phyloP scores from a whole-genome alignment of 2,329 filamentous ascomycete species.

The Emmonsiellopsis sp. region DNA sequence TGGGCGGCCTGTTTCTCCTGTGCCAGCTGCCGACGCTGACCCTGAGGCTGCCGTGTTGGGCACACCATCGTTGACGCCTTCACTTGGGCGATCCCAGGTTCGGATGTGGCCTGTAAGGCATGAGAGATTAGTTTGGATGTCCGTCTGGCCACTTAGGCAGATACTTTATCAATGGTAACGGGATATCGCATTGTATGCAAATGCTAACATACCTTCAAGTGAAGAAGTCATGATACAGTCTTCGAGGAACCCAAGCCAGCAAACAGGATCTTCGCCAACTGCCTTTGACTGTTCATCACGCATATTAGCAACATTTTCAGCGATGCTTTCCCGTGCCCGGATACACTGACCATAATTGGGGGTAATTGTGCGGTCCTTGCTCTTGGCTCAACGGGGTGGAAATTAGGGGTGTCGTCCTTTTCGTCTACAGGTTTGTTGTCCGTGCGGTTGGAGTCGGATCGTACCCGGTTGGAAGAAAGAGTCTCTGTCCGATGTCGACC shows the following conservation, averaged over 20 bases:
- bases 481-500: constrained; percentile 56
- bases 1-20: not conserved
- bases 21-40: constrained; percentile 11
- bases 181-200: constrained; percentile 11
- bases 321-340: not conserved
- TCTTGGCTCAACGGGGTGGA: constrained; percentile 78
- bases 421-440: constrained; percentile 26
- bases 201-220: constrained; percentile 61
- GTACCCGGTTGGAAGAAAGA: constrained; percentile 50
- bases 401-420: constrained; percentile 52
- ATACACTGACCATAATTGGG: constrained; percentile 66
- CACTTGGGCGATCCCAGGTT: constrained; percentile 60
- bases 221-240: constrained; percentile 89
- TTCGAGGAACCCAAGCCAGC: constrained; percentile 89
- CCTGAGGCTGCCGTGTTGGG: constrained; percentile 12
- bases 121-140: constrained; percentile 8
- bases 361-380: constrained; percentile 76
- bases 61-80: constrained; percentile 30
- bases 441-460: constrained; percentile 63
- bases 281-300: constrained; percentile 57
- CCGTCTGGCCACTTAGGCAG: constrained; percentile 3
- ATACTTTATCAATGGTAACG: constrained; percentile 2
- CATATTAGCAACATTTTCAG: constrained; percentile 1
- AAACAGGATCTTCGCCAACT: constrained; percentile 77
- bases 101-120: constrained; percentile 56